Evolutionary conservation across 129 eudicot species (phyloP), one percentile per base, ranked within the genome.

Genomic region (Helichrysum umbraculigerum): DNA sequence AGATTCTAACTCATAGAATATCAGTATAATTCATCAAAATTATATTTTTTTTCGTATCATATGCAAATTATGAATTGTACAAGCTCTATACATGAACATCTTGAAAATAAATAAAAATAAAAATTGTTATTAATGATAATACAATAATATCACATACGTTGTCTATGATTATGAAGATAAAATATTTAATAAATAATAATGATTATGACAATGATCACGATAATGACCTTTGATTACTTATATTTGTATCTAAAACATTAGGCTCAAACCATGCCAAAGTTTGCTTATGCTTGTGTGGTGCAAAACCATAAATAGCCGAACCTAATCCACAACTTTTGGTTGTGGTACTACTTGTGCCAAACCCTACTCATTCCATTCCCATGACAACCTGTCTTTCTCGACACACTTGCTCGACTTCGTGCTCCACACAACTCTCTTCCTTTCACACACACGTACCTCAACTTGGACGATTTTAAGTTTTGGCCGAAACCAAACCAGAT

Each of bases 291-390:
- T 58, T 80, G 76, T 80, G 84, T 74, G 84, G 84, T 80, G 75
- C 65, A 80, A 79, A 80, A 80, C 84, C 76, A 74, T 74, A 80
- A 64, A 84, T 71, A 80, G 75, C 71, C 67, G 79, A 92, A 87
- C 96, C 98, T 92, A 90, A 89, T 84, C 96, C 93, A 86, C 85
- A 75, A 87, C 88, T 87, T 84, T 84, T 64, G 79, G 81, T 84
- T 84, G 91, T 88, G 91, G 89, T 84, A 85, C 84, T 77, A 80
- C 83, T 85, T 76, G 70, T 83, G 78, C 86, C 91, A 72, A 81
- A 72, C 88, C 88, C 85, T 79, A 71, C 75, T 66, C 85, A 59
- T 83, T 67, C 78, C 83, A 74, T 61, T 79, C 61, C 81, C 87
- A 83, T 67, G 78, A 79, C 74, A 80, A 74, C 54, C 73, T 80